phyloP scores from a whole-genome alignment of 2,329 filamentous ascomycete genomes.

The Penicillium freii region DNA sequence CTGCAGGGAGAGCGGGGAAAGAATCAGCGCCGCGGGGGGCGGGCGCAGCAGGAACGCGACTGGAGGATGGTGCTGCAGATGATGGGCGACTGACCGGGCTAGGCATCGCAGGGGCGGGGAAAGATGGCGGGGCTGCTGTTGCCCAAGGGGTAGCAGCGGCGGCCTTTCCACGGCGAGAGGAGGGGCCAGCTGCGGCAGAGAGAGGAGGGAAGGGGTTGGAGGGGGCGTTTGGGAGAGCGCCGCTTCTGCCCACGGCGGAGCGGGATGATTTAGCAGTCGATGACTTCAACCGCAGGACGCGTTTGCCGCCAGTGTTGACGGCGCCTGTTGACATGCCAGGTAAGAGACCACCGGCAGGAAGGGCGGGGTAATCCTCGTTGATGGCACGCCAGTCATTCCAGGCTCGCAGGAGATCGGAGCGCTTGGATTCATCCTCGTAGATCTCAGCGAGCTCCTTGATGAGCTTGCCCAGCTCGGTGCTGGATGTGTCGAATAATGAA shows the following conservation, averaged over 20 bases:
- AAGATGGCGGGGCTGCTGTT: constrained; percentile 24
- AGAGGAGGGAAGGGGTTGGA: constrained; percentile 50
- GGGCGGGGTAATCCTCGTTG: constrained; percentile 89
- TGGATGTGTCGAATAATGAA: constrained; percentile 76
- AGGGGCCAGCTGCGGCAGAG: constrained; percentile 26
- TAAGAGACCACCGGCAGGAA: constrained; percentile 72
- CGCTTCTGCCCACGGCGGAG: constrained; percentile 61
- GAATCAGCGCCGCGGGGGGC: constrained; percentile 51
- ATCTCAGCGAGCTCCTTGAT: constrained; percentile 90
- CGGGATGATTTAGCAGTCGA: constrained; percentile 67
- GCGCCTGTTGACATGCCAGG: constrained; percentile 51
- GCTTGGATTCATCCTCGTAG: constrained; percentile 78
- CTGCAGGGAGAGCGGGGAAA: constrained; percentile 80
- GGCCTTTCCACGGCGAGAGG: constrained; percentile 21
- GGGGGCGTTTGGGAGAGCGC: constrained; percentile 44
- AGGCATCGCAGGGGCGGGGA: constrained; percentile 23
- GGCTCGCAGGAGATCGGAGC: constrained; percentile 70
- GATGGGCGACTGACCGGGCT: constrained; percentile 30
- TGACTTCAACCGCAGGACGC: constrained; percentile 66
- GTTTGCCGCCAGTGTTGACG: constrained; percentile 52
- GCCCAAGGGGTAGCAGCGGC: constrained; percentile 27
- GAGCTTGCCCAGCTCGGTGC: constrained; percentile 79
- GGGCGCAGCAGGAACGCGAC: constrained; percentile 24
- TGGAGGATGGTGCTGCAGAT: constrained; percentile 24
- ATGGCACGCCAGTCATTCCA: constrained; percentile 97